phyloP scores from a whole-genome alignment of 176 grass and related monocot genomes.

The Triticum turgidum region DNA sequence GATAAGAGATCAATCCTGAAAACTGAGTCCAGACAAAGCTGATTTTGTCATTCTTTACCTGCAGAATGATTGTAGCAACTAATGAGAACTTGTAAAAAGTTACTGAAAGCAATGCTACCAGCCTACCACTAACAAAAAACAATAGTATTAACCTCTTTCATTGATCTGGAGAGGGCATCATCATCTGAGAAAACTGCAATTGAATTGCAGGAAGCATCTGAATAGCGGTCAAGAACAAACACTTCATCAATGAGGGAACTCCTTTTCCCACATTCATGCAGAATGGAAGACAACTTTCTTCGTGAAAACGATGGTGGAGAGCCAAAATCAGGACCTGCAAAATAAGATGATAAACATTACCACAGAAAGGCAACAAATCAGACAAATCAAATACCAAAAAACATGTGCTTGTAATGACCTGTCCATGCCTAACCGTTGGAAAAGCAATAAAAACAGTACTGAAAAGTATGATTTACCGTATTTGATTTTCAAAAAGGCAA shows the following conservation, averaged over 20 bases:
- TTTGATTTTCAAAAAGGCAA: conserved; percentile 85
- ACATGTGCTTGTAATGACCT: neutral
- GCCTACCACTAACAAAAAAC: neutral
- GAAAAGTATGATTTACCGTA: conserved; percentile 49
- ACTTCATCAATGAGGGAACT: conserved; percentile 77
- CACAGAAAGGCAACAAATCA: neutral
- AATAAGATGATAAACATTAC: conserved; percentile 27
- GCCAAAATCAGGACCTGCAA: conserved; percentile 91
- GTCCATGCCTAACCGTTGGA: neutral
- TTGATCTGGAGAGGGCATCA: conserved; percentile 74
- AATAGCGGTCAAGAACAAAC: conserved; percentile 69
- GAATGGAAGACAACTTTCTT: conserved; percentile 57
- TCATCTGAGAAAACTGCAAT: conserved; percentile 82
- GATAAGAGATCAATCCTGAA: conserved; percentile 70
- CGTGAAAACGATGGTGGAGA: conserved; percentile 50
- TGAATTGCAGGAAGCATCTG: conserved; percentile 85
- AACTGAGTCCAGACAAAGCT: conserved; percentile 90
- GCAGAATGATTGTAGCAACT: conserved; percentile 32
- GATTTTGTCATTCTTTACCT: conserved; percentile 83
- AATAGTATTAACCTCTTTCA: conserved; percentile 66
- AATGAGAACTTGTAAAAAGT: conserved; percentile 18
- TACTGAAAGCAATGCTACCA: neutral
- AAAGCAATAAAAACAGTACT: neutral
- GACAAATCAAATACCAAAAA: conserved; percentile 12
- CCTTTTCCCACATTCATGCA: conserved; percentile 70